Percentiles rank a stretch among this genome's conserved stretches.
phyloP scores from a whole-genome alignment of 1,284 basidiomycete species.

The Amylostereum chailletii region DNA sequence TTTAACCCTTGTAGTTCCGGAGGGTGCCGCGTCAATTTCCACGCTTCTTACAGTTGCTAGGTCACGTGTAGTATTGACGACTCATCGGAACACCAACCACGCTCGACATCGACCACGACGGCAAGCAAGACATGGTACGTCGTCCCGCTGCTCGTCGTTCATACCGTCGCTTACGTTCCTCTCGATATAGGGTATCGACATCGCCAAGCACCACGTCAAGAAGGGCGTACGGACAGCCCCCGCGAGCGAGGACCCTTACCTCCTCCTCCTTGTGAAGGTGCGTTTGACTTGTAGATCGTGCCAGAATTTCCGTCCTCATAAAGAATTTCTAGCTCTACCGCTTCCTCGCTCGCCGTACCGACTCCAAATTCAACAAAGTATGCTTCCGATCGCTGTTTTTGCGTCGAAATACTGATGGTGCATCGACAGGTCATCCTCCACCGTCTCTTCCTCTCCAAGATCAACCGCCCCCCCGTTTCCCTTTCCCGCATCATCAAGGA shows the following conservation, averaged over 20 bases:
- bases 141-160: slow-evolving; percentile 24
- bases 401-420: slow-evolving; percentile 10
- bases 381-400: slow-evolving; percentile 7
- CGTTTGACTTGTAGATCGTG: slow-evolving; percentile 14
- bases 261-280: slow-evolving; percentile 97
- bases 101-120: slow-evolving; percentile 3
- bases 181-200: slow-evolving; percentile 85
- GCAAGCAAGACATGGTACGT: slow-evolving; percentile 10
- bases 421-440: slow-evolving; percentile 75
- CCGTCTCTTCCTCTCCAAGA: slow-evolving; percentile 95
- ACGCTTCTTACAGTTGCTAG: no score
- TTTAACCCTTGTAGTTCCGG: no score
- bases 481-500: slow-evolving; percentile 86
- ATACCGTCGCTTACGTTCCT: slow-evolving; percentile 8
- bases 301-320: background rate
- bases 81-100: no score
- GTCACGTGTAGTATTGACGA: no score
- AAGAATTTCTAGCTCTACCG: slow-evolving; percentile 76
- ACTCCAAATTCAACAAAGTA: slow-evolving; percentile 95
- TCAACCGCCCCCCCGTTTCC: slow-evolving; percentile 96
- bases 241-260: slow-evolving; percentile 98
- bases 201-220: slow-evolving; percentile 97
- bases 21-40: no score
- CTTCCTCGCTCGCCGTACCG: slow-evolving; percentile 96
- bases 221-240: slow-evolving; percentile 93